Evolutionary conservation across 768 basidiomycete genomes (phyloP), one percentile per base, ranked within the genome.

Genomic region (Termitomyces sp.): DNA sequence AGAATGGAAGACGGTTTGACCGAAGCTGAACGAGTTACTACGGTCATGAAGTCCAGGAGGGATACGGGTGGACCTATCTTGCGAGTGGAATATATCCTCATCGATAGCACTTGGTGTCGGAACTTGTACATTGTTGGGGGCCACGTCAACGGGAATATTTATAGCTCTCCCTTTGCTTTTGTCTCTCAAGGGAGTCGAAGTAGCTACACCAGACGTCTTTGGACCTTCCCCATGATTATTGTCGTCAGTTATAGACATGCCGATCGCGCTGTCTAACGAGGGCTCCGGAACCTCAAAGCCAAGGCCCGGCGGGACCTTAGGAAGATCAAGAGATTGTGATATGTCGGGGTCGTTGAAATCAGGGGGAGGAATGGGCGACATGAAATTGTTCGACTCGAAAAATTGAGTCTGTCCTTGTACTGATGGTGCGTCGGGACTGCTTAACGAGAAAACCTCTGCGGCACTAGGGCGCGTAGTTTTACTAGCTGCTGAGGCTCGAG

Each of bases 1-100:
- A 4, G 85, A 83, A 61, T 78, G 82, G 68, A 87, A 87, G 13
- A 84, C 71, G 1, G 83, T 80, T 64, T 86, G 83, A 2, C 84
- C 85, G 54, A 84, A 79, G 65, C 83, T 85, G 69, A 86, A 87
- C 1, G 86, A 87, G n/a, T 85, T 79, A 61, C 83, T 85, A 33
- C 84, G 82, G 54, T 85, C 83, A 52, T 81, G 80, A 9, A 76
- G 66, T 0, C 71, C 66, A 6, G 70, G 33, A 26, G 61, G 47
- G 16, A 78, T 61, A 20, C 70, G 70, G 8, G 75, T 72, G 2
- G 72, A 65, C 53, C 72, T 76, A 50, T 80, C 77, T 45, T 67
- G 68, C 0, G 72, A 65, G 62, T 79, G 80, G 62, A 80, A 81
- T 18, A 79, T 75, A 4, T 73, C 71, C 54, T 81, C 78, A 58